Evolutionary conservation across 331 rosid genomes (phyloP).

Genomic region (Dryas integrifolia): DNA sequence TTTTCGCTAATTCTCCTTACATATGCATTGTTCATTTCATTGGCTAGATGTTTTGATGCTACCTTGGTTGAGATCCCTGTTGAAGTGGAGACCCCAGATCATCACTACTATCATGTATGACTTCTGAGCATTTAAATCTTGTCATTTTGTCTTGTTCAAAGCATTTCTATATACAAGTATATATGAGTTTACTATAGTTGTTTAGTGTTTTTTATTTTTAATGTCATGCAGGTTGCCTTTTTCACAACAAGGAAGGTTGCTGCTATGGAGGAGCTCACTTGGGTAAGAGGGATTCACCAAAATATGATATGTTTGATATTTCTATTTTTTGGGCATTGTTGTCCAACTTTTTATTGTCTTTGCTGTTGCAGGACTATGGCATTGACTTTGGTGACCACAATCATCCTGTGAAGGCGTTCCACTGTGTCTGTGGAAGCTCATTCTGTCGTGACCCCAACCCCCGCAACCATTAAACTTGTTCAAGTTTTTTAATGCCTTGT

Average conservation of each 20-base stretch:
- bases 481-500: not conserved
- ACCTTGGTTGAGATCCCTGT: slow-evolving; percentile 70
- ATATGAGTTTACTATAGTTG: not conserved
- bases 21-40: slow-evolving; percentile 2
- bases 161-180: not conserved
- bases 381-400: slow-evolving; percentile 56
- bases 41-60: slow-evolving; percentile 73
- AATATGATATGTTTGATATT: not conserved
- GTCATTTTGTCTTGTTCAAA: not conserved
- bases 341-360: slow-evolving; percentile 8
- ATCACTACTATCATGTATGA: slow-evolving; percentile 69
- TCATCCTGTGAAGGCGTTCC: slow-evolving; percentile 40
- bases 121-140: not conserved
- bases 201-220: not conserved
- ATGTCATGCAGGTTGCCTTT: slow-evolving; percentile 59
- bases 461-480: not conserved
- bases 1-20: not conserved
- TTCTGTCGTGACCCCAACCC: slow-evolving; percentile 36
- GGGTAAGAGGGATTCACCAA: slow-evolving; percentile 50
- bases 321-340: not conserved
- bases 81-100: slow-evolving; percentile 68
- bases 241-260: slow-evolving; percentile 67
- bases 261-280: slow-evolving; percentile 82
- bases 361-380: slow-evolving; percentile 67
- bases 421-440: slow-evolving; percentile 68